Base-by-base conservation (phyloP, 768 basidiomycete genomes). In the Collybiopsis confluens region DNA sequence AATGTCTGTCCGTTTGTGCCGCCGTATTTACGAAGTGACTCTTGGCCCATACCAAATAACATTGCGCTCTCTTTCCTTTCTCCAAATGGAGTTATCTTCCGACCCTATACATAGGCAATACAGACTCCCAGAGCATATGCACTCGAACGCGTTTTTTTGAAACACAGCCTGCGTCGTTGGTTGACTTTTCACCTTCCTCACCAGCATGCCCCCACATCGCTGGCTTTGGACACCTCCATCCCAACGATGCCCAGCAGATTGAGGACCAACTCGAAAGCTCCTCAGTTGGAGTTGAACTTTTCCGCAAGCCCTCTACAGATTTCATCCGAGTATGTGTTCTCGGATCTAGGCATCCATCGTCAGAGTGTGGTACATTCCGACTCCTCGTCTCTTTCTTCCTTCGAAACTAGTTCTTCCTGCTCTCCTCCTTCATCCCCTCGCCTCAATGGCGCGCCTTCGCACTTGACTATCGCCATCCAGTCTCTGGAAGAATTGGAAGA, bases 331-430 rank as follows among this genome's bases (percentile, higher is more conserved):
- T 48, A 48, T 21, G n/a, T 24, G 5, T 35, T 48, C 5, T 2
- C 30, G 35, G 47, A 48, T 35, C 21, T 48, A 10, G 33, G 37
- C 21, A 48, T 23, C 5, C 21, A 48, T 24, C 4, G 47, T 21
- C 30, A 48, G 47, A 35, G 37, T 33, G 35, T 24, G 18, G 13
- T 16, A 13, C 35, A 30, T 15, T 48, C 47, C 35, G 33, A 48
- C 35, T 30, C 20, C 30, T 35, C 47, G 35, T 48, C 47, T 13
- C 35, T 48, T 37, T 48, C 47, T 21, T 48, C 47, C 11, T 48
- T 48, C 11, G 47, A 48, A 26, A 48, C 47, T 26, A 33, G 30
- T 33, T 48, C 30, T 33, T 33, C 30, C 26, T 48, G 33, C 23
- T 23, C 33, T 37, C 35, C 30, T 37, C 35, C 30, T 38, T 48